These are phyloP conservation scores for Farysia itapuensis DNA, from an alignment of 1,284 basidiomycete genomes.

Conservation along the genomic window DNA sequence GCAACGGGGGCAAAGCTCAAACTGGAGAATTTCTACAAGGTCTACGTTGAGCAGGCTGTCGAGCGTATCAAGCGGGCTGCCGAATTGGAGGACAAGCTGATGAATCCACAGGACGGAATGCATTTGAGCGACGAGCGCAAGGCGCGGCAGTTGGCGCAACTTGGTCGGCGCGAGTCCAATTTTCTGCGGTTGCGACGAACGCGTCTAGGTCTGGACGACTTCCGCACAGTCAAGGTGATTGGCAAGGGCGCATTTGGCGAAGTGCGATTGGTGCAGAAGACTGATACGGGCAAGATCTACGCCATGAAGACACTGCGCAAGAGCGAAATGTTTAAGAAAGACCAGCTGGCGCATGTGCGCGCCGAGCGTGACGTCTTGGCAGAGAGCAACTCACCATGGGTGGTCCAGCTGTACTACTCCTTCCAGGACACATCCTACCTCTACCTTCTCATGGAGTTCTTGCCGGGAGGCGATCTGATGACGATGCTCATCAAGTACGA, in stretches of 20 bases:
- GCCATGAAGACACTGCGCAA: slow-evolving; percentile 99
- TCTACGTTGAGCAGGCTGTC: slow-evolving; percentile 86
- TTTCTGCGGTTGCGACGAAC: slow-evolving; percentile 88
- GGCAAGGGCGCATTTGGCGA: slow-evolving; percentile 99
- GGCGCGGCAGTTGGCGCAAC: slow-evolving; percentile 83
- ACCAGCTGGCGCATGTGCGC: slow-evolving; percentile 94
- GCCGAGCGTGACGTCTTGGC: slow-evolving; percentile 98
- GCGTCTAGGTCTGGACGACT: slow-evolving; percentile 88
- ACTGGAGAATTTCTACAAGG: slow-evolving; percentile 96
- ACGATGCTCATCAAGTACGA: slow-evolving; percentile 99
- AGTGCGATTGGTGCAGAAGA: slow-evolving; percentile 93
- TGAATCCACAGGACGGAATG: slow-evolving; percentile 46
- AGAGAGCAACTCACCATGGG: slow-evolving; percentile 96
- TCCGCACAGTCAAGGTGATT: slow-evolving; percentile 96
- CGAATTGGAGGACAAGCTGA: slow-evolving; percentile 83
- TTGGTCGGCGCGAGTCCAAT: slow-evolving; percentile 77
- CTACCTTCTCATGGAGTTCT: slow-evolving; percentile 98
- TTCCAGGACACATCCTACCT: slow-evolving; percentile 96
- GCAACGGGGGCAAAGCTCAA: slow-evolving; percentile 95
- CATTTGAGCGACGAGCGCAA: slow-evolving; percentile 73
- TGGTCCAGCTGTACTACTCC: slow-evolving; percentile 96
- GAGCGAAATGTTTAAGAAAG: slow-evolving; percentile 98
- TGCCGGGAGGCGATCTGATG: slow-evolving; percentile 97
- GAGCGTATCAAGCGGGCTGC: slow-evolving; percentile 87
- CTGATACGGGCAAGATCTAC: slow-evolving; percentile 95